Evolutionary conservation across 768 basidiomycete species (phyloP), one percentile per base, ranked within the genome.

Genomic region (Royoungia palumana): DNA sequence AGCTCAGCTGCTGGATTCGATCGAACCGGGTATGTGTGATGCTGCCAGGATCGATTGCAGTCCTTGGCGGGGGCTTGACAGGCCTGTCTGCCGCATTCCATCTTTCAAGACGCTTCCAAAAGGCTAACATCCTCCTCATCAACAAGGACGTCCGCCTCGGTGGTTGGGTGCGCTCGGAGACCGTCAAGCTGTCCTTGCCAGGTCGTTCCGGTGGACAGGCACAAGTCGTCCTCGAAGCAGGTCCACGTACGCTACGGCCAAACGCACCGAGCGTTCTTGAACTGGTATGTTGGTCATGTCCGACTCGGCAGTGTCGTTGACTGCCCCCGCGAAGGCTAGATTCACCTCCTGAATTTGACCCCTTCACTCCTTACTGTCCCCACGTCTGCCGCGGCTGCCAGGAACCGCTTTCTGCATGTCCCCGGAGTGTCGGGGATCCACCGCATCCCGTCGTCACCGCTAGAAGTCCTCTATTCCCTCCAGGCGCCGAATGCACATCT

Each of bases 231-330:
- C 71, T 97, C 6, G 95, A 99, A 71, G 76, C 80, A 20, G 95
- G 95, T 1, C 94, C 95, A 21, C 73, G 94, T 35, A 94, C 90
- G 14, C 71, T 99, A 25, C 70, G 94, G 32, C 91, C 94, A 0
- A 82, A 83, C 43, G 80, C 87, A 6, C 79, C 77, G 48, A 70
- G 84, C 4, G 75, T 93, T 27, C 70, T 97, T 12, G 87, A 93
- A 60, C 64, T 97, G 70, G 95, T 93, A 61, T 66, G 47, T 67
- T 28, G 24, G 53, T 34, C n/a, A 37, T 19, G 35, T 38, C 36
- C 21, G 35, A 52, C 40, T 17, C 47, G 30, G 20, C 53, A 37
- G 46, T 30, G 25, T 38, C 39, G 44, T 47, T 57, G 32, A 56
- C 55, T 38, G 40, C 50, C 25, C 8, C 22, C 46, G 49, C 57